These are phyloP conservation scores for Macrotyloma uniflorum DNA, from an alignment of 306 rosid genomes.

Conservation along the genomic window DNA sequence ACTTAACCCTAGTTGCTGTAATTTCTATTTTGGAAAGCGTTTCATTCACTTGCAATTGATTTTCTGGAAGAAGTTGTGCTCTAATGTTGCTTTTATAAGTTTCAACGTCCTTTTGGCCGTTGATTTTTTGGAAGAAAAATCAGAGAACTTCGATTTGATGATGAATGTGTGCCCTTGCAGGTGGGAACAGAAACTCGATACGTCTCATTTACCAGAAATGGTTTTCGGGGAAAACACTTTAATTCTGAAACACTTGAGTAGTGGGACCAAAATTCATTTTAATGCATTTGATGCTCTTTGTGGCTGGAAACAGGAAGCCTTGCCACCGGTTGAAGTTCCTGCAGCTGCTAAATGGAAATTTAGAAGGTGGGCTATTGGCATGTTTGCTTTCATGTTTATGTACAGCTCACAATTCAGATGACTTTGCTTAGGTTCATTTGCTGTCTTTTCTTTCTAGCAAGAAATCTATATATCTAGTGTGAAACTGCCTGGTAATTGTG, in stretches of 20 bases:
- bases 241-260: conserved; percentile 64
- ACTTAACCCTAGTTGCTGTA: conserved; percentile 25
- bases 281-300: conserved; percentile 90
- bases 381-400: conserved; percentile 11
- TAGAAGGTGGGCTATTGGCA: conserved; percentile 57
- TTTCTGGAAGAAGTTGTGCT: neutral
- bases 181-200: conserved; percentile 86
- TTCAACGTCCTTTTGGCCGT: neutral
- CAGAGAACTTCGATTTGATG: neutral
- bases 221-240: conserved; percentile 85
- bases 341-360: conserved; percentile 99
- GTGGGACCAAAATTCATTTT: conserved; percentile 76
- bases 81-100: neutral
- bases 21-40: neutral
- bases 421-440: neutral
- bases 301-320: conserved; percentile 95
- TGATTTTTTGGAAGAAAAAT: neutral
- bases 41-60: neutral
- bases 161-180: conserved; percentile 51
- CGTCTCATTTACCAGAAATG: conserved; percentile 95
- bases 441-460: conserved; percentile 1
- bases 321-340: conserved; percentile 97
- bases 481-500: conserved; percentile 13
- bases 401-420: neutral
- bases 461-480: neutral